These are phyloP conservation scores for Mortierella hygrophila DNA, from an alignment of 192 early-diverging fungal species.

Conservation along the genomic window DNA sequence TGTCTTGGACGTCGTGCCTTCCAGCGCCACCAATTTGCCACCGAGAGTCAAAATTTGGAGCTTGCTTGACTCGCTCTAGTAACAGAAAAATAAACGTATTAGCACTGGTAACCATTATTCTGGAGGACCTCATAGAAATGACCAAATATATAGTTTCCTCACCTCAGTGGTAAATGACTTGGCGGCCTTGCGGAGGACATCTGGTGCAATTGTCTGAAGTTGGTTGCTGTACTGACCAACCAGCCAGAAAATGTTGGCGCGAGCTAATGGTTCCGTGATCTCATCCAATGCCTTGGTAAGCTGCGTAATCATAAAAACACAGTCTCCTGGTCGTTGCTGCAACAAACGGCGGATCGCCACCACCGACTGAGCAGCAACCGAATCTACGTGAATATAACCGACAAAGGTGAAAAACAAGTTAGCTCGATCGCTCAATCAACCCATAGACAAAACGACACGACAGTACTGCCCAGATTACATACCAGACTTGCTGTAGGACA, in stretches of 20 bases:
- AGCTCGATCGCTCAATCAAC: not conserved
- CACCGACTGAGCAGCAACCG: conserved; percentile 81
- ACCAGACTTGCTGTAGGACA: conserved; percentile 71
- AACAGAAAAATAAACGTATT: not conserved
- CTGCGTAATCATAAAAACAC: conserved; percentile 62
- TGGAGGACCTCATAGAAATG: too few relatives aligned
- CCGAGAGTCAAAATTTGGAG: conserved; percentile 87
- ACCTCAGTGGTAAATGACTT: conserved; percentile 70
- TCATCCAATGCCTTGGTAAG: conserved; percentile 72
- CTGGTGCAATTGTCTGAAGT: conserved; percentile 78
- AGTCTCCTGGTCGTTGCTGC: conserved; percentile 64
- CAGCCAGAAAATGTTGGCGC: conserved; percentile 90
- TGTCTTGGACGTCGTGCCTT: conserved; percentile 51
- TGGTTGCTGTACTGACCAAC: conserved; percentile 82
- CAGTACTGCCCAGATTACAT: conserved; percentile 38
- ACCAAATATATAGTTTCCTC: not conserved
- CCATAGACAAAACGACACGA: not conserved
- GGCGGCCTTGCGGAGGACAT: conserved; percentile 83
- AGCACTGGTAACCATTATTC: not conserved
- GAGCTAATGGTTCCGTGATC: conserved; percentile 78
- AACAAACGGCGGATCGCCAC: conserved; percentile 79
- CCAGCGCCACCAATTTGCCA: conserved; percentile 72
- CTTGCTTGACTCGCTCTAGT: conserved; percentile 79
- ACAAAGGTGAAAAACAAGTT: not conserved
- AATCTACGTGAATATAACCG: conserved; percentile 61